These are phyloP conservation scores for Mucor velutinosus DNA, from an alignment of 371 early-diverging fungal species.

Conservation along the genomic window DNA sequence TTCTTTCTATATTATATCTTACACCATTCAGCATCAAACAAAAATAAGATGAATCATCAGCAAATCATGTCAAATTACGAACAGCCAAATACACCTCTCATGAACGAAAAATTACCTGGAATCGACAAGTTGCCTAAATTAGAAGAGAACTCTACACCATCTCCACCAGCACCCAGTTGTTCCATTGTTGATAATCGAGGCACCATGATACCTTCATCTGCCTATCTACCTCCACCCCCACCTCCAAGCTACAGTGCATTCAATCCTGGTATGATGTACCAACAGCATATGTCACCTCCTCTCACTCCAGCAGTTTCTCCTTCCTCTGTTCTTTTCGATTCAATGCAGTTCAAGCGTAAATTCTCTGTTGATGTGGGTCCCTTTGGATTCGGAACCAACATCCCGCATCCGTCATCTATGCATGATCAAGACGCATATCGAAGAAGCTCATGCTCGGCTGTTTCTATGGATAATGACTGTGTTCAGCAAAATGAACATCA, in stretches of 20 bases:
- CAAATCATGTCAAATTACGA: conserved; percentile 18
- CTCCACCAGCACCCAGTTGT: conserved; percentile 11
- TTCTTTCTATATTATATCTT: background rate
- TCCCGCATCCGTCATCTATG: conserved; percentile 27
- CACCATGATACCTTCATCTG: background rate
- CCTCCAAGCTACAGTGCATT: conserved; percentile 1
- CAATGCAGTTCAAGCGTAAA: conserved; percentile 44
- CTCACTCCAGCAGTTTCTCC: conserved; percentile 40
- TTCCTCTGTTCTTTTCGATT: conserved; percentile 32
- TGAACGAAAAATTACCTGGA: conserved; percentile 33
- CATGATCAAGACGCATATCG: conserved; percentile 35
- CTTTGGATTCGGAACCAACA: conserved; percentile 41
- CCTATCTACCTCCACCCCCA: conserved; percentile 12
- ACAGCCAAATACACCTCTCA: conserved; percentile 23
- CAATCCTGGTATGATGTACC: conserved; percentile 15
- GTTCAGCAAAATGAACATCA: conserved; percentile 4
- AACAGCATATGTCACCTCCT: conserved; percentile 34
- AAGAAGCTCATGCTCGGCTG: conserved; percentile 39
- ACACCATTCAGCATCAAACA: background rate
- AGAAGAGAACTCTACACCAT: conserved; percentile 16
- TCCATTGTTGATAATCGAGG: conserved; percentile 4
- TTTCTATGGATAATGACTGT: conserved; percentile 24
- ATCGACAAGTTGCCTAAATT: conserved; percentile 33
- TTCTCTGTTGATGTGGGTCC: conserved; percentile 55
- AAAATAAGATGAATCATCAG: background rate